phyloP scores from a whole-genome alignment of 306 rosid species.

The Vigna nakashimae region DNA sequence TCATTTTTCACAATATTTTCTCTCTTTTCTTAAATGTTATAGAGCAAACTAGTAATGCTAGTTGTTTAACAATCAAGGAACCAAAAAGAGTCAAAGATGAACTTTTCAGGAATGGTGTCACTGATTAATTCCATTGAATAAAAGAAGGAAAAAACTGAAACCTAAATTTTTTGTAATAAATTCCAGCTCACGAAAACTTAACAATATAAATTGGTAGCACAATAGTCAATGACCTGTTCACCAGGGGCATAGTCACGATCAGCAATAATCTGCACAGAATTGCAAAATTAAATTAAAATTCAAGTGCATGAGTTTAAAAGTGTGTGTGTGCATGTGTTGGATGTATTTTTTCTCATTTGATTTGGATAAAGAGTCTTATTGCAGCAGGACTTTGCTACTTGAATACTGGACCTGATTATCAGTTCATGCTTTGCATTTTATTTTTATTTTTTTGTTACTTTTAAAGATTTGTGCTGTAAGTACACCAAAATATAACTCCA shows the following conservation, averaged over 20 bases:
- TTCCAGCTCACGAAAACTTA: slow-evolving; percentile 17
- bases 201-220: not conserved
- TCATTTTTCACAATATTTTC: no score
- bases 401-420: slow-evolving; percentile 25
- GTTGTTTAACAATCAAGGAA: no score
- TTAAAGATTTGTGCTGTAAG: not conserved
- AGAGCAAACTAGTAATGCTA: no score
- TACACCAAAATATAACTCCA: slow-evolving; percentile 19
- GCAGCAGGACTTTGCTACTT: not conserved
- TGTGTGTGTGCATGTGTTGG: not conserved
- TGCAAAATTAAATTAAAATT: slow-evolving; percentile 28
- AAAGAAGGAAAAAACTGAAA: not conserved
- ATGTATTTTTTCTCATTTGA: slow-evolving; percentile 21
- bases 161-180: not conserved
- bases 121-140: not conserved
- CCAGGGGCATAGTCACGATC: no score
- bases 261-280: slow-evolving; percentile 56
- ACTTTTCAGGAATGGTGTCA: not conserved
- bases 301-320: not conserved
- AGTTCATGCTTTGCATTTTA: not conserved
- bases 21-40: no score
- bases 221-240: slow-evolving; percentile 56
- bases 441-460: not conserved
- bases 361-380: slow-evolving; percentile 10
- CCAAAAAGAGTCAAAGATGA: not conserved